Evolutionary conservation across 2,329 filamentous ascomycete genomes (phyloP).

Genomic region (Coniosporium tulheliwenetii): DNA sequence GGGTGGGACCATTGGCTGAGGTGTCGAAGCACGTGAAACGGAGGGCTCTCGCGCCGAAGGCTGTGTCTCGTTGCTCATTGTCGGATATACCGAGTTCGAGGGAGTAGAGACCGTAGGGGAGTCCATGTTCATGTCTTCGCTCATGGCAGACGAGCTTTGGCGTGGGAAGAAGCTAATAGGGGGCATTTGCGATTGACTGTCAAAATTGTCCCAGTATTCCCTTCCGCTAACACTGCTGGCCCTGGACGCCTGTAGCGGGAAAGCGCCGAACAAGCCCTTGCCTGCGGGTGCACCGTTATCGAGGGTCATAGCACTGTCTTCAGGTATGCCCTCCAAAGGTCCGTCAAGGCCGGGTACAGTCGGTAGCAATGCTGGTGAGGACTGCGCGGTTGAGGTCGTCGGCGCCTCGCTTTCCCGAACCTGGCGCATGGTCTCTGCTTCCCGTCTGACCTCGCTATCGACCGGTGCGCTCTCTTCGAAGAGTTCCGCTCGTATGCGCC

Average conservation of each 20-base stretch:
- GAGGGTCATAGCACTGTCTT: constrained; percentile 49
- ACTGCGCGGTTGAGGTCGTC: constrained; percentile 41
- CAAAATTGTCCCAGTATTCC: constrained; percentile 68
- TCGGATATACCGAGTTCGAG: not conserved
- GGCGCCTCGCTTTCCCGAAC: constrained; percentile 78
- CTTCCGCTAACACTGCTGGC: constrained; percentile 48
- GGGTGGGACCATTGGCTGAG: constrained; percentile 18
- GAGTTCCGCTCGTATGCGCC: constrained; percentile 77
- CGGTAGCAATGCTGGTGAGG: constrained; percentile 51
- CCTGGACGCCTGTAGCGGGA: constrained; percentile 57
- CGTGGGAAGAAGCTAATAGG: constrained; percentile 44
- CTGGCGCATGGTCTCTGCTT: constrained; percentile 90
- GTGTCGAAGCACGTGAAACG: constrained; percentile 18
- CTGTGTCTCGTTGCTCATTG: not conserved
- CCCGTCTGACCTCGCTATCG: constrained; percentile 75
- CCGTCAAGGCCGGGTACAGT: constrained; percentile 39
- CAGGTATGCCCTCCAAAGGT: constrained; percentile 50
- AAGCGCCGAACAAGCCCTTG: constrained; percentile 43
- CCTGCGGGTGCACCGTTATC: constrained; percentile 18
- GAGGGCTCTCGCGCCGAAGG: too few relatives aligned
- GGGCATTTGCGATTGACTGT: constrained; percentile 48
- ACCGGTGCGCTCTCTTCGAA: constrained; percentile 77
- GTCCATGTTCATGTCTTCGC: constrained; percentile 60
- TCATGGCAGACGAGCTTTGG: constrained; percentile 35
- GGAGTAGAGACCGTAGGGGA: constrained; percentile 35